phyloP scores from a whole-genome alignment of 495 filamentous ascomycete species.

The Aspergillus avenaceus region DNA sequence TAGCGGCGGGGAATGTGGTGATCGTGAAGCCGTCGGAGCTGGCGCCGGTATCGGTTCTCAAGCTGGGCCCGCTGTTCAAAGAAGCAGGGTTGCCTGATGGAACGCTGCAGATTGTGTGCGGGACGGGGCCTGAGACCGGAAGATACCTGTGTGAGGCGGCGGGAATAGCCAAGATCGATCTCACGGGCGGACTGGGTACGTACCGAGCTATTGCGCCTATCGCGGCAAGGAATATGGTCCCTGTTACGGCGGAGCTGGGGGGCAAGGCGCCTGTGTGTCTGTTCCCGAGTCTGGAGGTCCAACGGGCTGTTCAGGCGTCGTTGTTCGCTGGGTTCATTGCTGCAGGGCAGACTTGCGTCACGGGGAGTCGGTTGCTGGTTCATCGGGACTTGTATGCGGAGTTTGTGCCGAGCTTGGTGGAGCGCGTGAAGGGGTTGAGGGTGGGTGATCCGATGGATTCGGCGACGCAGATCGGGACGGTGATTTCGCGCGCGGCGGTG shows the following conservation, averaged over 20 bases:
- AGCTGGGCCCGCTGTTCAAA: slow-evolving; percentile 47
- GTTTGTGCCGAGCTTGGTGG: slow-evolving; percentile 30
- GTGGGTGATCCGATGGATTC: slow-evolving; percentile 49
- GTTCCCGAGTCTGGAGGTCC: slow-evolving; percentile 47
- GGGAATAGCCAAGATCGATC: slow-evolving; percentile 55
- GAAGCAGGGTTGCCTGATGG: slow-evolving; percentile 54
- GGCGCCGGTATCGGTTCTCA: slow-evolving; percentile 53
- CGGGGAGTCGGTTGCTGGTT: slow-evolving; percentile 55
- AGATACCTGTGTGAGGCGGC: slow-evolving; percentile 49
- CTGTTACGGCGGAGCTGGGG: slow-evolving; percentile 56
- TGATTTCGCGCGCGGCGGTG: slow-evolving; percentile 35
- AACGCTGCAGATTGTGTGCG: slow-evolving; percentile 54
- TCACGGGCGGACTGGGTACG: slow-evolving; percentile 54
- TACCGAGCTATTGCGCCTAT: slow-evolving; percentile 41
- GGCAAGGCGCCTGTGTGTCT: slow-evolving; percentile 58
- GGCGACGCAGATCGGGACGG: slow-evolving; percentile 39
- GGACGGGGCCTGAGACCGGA: slow-evolving; percentile 51
- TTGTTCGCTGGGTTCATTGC: slow-evolving; percentile 56
- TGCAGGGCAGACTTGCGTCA: slow-evolving; percentile 60
- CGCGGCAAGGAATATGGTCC: slow-evolving; percentile 48
- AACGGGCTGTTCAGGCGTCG: slow-evolving; percentile 52
- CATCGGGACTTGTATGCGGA: slow-evolving; percentile 40
- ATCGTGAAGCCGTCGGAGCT: slow-evolving; percentile 60
- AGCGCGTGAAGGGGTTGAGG: slow-evolving; percentile 37
- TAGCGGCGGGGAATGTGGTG: slow-evolving; percentile 59